A percentile compares a stretch with the other conserved stretches of the same genome.
Evolutionary conservation across 768 basidiomycete genomes (phyloP).

Genomic region (Aureoboletus auriporus): DNA sequence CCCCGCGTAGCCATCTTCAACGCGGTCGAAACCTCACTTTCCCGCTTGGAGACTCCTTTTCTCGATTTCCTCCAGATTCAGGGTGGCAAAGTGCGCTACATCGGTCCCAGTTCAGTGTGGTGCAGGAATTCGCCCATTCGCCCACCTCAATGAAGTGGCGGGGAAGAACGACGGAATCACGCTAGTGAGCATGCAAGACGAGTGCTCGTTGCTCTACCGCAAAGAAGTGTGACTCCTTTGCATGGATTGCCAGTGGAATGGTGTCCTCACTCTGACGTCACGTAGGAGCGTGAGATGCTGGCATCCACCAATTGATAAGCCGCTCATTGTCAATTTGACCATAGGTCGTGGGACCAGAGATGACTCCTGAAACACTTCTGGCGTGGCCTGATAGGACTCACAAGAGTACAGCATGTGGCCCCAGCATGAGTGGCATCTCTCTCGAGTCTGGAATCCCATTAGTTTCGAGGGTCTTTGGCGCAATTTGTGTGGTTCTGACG

Average conservation of each 20-base stretch:
- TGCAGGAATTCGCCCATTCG: constrained; percentile 47
- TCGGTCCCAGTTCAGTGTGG: constrained; percentile 46
- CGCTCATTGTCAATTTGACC: too few relatives aligned
- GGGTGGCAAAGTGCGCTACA: constrained; percentile 50
- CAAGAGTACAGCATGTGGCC: too few relatives aligned
- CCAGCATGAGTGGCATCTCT: too few relatives aligned
- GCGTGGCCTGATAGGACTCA: too few relatives aligned
- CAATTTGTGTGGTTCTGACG: too few relatives aligned
- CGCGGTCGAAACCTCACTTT: constrained; percentile 33
- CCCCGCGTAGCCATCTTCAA: constrained; percentile 38
- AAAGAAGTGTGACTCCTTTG: constrained; percentile 36
- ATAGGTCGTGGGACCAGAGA: too few relatives aligned
- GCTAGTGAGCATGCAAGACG: constrained; percentile 55
- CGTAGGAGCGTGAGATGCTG: constrained; percentile 43
- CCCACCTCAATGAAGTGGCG: constrained; percentile 42
- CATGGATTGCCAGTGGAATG: background rate
- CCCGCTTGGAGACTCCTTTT: constrained; percentile 33
- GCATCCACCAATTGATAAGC: background rate
- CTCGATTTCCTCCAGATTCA: constrained; percentile 43
- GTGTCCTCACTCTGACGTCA: background rate
- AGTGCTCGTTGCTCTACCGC: constrained; percentile 52
- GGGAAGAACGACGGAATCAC: constrained; percentile 44
- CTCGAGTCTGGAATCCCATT: too few relatives aligned
- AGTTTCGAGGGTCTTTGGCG: too few relatives aligned
- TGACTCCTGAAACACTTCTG: too few relatives aligned